phyloP scores from a whole-genome alignment of 1,284 basidiomycete species.

The Sanghuangporus weigelae region DNA sequence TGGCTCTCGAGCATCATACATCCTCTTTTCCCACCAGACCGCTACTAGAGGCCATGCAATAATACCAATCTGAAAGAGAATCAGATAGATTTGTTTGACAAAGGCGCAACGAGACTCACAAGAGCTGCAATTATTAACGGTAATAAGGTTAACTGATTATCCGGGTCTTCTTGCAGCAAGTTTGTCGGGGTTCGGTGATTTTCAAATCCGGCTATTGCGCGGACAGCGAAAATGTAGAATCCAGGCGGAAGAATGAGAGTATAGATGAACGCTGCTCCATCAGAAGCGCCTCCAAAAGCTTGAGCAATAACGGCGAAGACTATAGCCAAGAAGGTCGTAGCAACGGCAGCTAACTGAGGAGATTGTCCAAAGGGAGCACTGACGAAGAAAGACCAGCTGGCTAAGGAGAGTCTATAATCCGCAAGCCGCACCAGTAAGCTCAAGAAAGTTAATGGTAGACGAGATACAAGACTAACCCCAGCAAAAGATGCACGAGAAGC shows the following conservation, averaged over 20 bases:
- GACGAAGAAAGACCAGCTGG: conserved; percentile 67
- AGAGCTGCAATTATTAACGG: conserved; percentile 59
- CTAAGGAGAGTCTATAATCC: conserved; percentile 42
- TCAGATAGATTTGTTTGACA: background rate
- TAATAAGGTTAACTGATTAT: conserved; percentile 49
- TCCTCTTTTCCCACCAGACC: conserved; percentile 47
- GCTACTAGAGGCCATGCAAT: conserved; percentile 69
- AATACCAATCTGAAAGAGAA: conserved; percentile 47
- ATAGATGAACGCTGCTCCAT: conserved; percentile 51
- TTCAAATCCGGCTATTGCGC: conserved; percentile 65
- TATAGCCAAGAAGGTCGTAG: conserved; percentile 59
- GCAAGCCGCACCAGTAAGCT: background rate
- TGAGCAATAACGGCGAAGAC: conserved; percentile 67
- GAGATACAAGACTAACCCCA: conserved; percentile 34
- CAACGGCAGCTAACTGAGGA: conserved; percentile 68
- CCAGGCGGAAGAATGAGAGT: conserved; percentile 70
- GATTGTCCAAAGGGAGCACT: conserved; percentile 66
- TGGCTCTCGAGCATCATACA: conserved; percentile 57
- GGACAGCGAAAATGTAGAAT: conserved; percentile 70
- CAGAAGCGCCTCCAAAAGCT: conserved; percentile 42
- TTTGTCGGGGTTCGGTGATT: conserved; percentile 47
- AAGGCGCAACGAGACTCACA: conserved; percentile 34
- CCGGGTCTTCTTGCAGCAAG: conserved; percentile 51
- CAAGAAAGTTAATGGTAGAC: conserved; percentile 9
- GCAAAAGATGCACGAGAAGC: conserved; percentile 59